Percentiles rank a stretch among this genome's conserved stretches.
phyloP scores from a whole-genome alignment of 2,329 filamentous ascomycete species.

The Immersiporthe knoxdaviesiana region DNA sequence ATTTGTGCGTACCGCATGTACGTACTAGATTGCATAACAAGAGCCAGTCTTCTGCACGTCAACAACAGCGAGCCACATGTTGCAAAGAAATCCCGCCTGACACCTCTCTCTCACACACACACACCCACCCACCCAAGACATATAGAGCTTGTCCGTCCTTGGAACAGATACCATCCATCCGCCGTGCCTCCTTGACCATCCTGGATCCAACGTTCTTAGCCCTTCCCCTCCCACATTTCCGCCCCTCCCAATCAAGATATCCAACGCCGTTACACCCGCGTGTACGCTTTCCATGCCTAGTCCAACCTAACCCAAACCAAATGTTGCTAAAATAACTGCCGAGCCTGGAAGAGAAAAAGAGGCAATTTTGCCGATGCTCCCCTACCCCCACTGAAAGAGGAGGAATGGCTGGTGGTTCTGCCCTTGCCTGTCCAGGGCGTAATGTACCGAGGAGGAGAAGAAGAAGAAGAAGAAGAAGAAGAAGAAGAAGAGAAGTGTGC shows the following conservation, averaged over 20 bases:
- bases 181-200: background rate
- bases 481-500: background rate
- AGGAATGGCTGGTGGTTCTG: background rate
- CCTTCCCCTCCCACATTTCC: background rate
- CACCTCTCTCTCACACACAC: background rate
- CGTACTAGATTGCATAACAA: constrained; percentile 12
- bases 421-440: background rate
- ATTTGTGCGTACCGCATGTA: background rate
- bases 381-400: background rate
- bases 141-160: background rate
- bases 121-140: background rate
- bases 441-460: background rate
- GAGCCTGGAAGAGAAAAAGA: background rate
- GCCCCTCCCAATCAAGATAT: background rate
- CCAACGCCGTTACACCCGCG: constrained; percentile 3
- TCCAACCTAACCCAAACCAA: background rate
- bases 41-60: background rate
- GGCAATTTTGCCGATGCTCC: background rate
- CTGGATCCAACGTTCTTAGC: background rate
- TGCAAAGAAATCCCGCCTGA: background rate
- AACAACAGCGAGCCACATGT: background rate
- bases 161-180: background rate
- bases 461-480: too few relatives aligned
- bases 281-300: background rate
- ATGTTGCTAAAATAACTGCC: background rate